phyloP scores from a whole-genome alignment of 2,329 filamentous ascomycete species.

The Mycogone perniciosa region DNA sequence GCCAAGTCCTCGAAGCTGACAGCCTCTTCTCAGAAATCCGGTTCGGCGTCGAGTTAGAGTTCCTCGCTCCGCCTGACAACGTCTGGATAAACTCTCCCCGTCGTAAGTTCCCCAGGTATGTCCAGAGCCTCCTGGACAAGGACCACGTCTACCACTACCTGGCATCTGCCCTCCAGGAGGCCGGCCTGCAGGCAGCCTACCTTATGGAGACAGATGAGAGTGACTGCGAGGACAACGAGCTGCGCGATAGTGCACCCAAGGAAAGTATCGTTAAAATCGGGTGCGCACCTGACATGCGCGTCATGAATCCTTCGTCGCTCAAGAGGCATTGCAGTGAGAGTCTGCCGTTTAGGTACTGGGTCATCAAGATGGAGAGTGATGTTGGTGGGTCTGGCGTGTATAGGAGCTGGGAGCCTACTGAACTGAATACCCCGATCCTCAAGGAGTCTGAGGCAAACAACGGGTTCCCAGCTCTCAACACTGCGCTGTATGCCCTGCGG shows the following conservation, averaged over 20 bases:
- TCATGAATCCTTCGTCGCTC: slow-evolving; percentile 9
- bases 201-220: not conserved
- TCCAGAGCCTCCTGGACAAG: not conserved
- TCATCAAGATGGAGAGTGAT: slow-evolving; percentile 6
- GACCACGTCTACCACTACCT: slow-evolving; percentile 6
- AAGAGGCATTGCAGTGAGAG: not conserved
- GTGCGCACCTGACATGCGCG: slow-evolving; percentile 4
- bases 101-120: not conserved
- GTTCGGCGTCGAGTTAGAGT: slow-evolving; percentile 16
- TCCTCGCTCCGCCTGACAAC: slow-evolving; percentile 10
- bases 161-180: slow-evolving; percentile 1
- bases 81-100: not conserved
- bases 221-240: not conserved
- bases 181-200: slow-evolving; percentile 11
- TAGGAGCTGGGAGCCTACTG: slow-evolving; percentile 3
- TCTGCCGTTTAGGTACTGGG: slow-evolving; percentile 10
- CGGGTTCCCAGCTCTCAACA: slow-evolving; percentile 9
- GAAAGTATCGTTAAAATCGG: slow-evolving; percentile 8
- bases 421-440: slow-evolving; percentile 15
- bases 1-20: not conserved
- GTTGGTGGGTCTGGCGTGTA: not conserved
- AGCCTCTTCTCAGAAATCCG: slow-evolving; percentile 3
- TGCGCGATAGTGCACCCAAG: not conserved
- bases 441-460: slow-evolving; percentile 8
- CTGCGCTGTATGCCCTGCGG: slow-evolving; percentile 7